phyloP scores from a whole-genome alignment of 345 rosid species.

The Laguncularia racemosa region DNA sequence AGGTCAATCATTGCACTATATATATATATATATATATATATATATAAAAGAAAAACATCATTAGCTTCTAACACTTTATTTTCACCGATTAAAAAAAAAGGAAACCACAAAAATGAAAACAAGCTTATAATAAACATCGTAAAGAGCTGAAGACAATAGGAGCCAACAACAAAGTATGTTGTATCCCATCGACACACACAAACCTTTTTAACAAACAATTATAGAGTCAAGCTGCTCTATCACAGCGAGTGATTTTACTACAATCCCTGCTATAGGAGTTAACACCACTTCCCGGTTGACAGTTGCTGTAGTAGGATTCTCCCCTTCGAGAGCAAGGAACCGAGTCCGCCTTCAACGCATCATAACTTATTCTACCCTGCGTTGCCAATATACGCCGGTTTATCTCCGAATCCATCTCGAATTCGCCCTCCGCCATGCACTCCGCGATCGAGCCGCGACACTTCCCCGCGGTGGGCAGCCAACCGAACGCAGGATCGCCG shows the following conservation, averaged over 20 bases:
- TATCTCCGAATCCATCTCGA: slow-evolving; percentile 61
- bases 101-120: no score
- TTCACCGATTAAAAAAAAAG: no score
- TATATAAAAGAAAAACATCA: no score
- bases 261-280: slow-evolving; percentile 83
- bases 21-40: no score
- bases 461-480: slow-evolving; percentile 6
- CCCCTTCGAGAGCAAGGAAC: slow-evolving; percentile 83
- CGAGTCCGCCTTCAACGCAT: slow-evolving; percentile 52
- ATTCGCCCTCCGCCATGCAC: slow-evolving; percentile 38
- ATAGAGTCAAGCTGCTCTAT: slow-evolving; percentile 12
- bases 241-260: slow-evolving; percentile 62
- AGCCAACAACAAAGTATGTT: no score
- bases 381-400: slow-evolving; percentile 69
- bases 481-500: slow-evolving; percentile 30
- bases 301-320: slow-evolving; percentile 72
- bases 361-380: slow-evolving; percentile 59
- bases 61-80: no score
- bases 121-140: no score
- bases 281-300: slow-evolving; percentile 56
- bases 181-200: no score
- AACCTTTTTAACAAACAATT: no score
- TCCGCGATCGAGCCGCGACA: slow-evolving; percentile 64
- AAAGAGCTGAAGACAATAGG: no score
- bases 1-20: no score